A percentile compares a stretch with the other conserved stretches of the same genome.
phyloP scores from a whole-genome alignment of 306 rosid species.

The Adenanthera pavonina region DNA sequence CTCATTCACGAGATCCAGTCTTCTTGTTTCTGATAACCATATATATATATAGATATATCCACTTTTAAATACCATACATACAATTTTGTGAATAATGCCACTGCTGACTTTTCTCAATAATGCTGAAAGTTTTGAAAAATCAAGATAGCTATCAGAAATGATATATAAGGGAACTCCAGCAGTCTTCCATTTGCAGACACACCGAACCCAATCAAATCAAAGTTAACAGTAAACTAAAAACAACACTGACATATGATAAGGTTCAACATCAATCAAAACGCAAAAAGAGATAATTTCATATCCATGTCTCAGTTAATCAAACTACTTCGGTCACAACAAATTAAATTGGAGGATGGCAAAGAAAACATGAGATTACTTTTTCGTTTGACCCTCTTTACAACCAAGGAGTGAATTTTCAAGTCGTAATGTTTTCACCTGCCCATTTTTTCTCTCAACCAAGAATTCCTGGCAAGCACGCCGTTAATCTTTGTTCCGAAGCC shows the following conservation, averaged over 20 bases:
- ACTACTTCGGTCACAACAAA: background rate
- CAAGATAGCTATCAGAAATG: background rate
- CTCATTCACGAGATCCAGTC: constrained; percentile 17
- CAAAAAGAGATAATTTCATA: background rate
- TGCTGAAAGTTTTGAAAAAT: background rate
- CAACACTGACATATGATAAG: background rate
- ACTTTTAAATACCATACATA: constrained; percentile 7
- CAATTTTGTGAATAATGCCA: constrained; percentile 8
- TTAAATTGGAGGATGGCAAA: background rate
- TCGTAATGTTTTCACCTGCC: background rate
- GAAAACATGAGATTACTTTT: background rate
- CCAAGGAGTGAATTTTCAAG: background rate
- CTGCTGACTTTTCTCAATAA: background rate
- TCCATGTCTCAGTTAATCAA: background rate
- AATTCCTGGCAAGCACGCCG: background rate
- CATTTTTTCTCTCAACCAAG: background rate
- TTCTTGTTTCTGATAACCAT: background rate
- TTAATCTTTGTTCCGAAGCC: background rate
- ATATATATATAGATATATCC: background rate
- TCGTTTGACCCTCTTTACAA: background rate
- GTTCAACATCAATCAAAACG: background rate
- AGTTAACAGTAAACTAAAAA: background rate
- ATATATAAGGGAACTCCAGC: background rate
- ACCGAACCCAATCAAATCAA: background rate
- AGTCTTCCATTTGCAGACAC: background rate